Evolutionary conservation across 1,284 basidiomycete species (phyloP).

Genomic region (Cryptococcus deneoformans): DNA sequence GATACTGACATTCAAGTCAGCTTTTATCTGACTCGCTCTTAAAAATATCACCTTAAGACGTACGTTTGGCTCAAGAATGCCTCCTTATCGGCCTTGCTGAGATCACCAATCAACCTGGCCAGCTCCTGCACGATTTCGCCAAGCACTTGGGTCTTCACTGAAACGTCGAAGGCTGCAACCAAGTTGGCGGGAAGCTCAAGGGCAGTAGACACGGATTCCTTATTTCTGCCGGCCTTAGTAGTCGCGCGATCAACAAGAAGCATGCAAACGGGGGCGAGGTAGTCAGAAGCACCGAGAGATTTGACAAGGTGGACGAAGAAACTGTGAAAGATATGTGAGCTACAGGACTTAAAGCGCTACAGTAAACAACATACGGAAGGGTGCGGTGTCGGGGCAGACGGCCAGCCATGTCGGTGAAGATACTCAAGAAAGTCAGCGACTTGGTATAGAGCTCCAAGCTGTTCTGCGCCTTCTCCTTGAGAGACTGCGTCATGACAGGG

Average conservation of each 20-base stretch:
- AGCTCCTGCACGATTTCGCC: conserved; percentile 67
- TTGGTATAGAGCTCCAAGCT: conserved; percentile 62
- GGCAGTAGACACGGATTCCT: conserved; percentile 46
- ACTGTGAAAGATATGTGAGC: conserved; percentile 41
- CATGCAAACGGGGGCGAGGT: conserved; percentile 80
- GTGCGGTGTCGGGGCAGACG: conserved; percentile 50
- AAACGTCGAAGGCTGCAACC: conserved; percentile 61
- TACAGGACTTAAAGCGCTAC: not conserved
- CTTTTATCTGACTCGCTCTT: too few relatives aligned
- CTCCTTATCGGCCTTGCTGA: conserved; percentile 35
- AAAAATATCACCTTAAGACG: conserved; percentile 11
- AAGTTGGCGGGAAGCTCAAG: conserved; percentile 63
- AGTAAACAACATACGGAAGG: conserved; percentile 25
- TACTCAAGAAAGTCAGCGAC: conserved; percentile 44
- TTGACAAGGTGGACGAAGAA: conserved; percentile 92
- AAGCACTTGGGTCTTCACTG: conserved; percentile 60
- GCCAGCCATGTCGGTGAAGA: conserved; percentile 51
- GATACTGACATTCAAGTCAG: conserved; percentile 6
- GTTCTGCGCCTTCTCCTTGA: conserved; percentile 56
- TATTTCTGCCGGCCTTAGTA: conserved; percentile 54
- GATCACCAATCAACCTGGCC: conserved; percentile 57
- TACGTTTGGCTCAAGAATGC: conserved; percentile 40
- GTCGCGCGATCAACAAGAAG: conserved; percentile 77
- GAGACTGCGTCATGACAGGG: conserved; percentile 83
- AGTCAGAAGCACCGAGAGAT: conserved; percentile 75